A percentile compares a stretch with the other conserved stretches of the same genome.
These are phyloP conservation scores for Trypanosoma caninum DNA, from an alignment of 208 protist species.

Conservation along the genomic window DNA sequence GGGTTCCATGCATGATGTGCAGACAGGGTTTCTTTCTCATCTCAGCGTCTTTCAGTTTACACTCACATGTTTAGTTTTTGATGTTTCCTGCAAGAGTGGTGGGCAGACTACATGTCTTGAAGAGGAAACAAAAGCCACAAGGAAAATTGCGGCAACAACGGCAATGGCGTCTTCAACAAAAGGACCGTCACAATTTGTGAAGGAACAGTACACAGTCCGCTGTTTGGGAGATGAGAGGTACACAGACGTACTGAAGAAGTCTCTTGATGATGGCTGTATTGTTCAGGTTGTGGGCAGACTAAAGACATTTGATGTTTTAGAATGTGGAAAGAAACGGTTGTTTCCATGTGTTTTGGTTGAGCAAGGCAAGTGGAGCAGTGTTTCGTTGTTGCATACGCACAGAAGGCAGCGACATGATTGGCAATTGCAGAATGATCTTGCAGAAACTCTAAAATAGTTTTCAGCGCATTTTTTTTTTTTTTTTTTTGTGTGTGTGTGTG, in stretches of 20 bases:
- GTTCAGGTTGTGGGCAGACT: conserved; percentile 24
- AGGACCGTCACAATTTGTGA: not conserved
- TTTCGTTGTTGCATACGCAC: conserved; percentile 14
- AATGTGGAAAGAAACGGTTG: conserved; percentile 15
- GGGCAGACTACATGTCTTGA: too few relatives aligned
- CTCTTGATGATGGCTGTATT: conserved; percentile 26
- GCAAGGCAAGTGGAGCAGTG: conserved; percentile 11
- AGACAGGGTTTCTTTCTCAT: conserved; percentile 26
- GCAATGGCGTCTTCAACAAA: not conserved
- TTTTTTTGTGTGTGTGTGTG: conserved; percentile 16
- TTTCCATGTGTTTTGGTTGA: conserved; percentile 28
- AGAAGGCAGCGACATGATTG: conserved; percentile 16
- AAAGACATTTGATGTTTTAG: conserved; percentile 15
- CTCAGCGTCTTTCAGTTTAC: conserved; percentile 36
- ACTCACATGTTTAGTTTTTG: conserved; percentile 21
- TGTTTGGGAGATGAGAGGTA: conserved; percentile 30
- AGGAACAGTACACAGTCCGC: conserved; percentile 37
- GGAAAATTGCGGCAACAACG: not conserved
- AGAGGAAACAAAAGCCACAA: too few relatives aligned
- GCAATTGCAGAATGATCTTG: conserved; percentile 14
- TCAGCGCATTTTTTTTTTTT: not conserved
- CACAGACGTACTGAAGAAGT: conserved; percentile 19
- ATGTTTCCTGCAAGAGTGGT: not conserved
- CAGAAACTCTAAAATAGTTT: not conserved
- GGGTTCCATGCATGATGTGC: conserved; percentile 37